Evolutionary conservation across 192 early-diverging fungal species (phyloP), one percentile per base, ranked within the genome.

Genomic region (Dissophora ornata): DNA sequence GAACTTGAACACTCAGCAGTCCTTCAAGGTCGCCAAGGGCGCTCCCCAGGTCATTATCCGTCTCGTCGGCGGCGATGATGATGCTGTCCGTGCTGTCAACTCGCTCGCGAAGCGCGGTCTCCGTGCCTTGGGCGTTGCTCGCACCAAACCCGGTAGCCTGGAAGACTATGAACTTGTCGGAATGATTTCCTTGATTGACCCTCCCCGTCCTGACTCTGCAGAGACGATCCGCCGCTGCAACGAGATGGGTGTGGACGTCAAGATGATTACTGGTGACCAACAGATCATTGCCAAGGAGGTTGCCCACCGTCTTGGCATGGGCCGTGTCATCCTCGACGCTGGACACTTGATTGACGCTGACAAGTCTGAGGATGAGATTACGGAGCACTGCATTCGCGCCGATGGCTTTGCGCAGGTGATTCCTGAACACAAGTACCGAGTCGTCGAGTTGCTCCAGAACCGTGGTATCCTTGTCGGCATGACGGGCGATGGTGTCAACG

Each of bases 181-280:
- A 60, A 91, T 96, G 91, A 94, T 97, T 49, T 92, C 96, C 32
- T 82, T 97, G 51, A 83, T 96, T 29, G 96, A 96, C 73, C 95
- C 95, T 40, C 95, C 95, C 48, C 90, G 94, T 34, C 90, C 91
- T 28, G 95, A 96, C 81, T 96, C 95, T 11, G 93, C 83, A 28
- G 82, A 89, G 62, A 98, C 96, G 15, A 96, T 98, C 60, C 68
- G 79, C 22, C 91, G 92, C 47, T 97, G 95, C 81, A 84, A 90
- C 61, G 79, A 82, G n/a, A 88, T 95, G 78, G 96, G 95, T 55
- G 91, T 98, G 12, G 87, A 91, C 49, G 93, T 97, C 69, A 98
- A 98, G 82, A 96, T 97, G 96, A 92, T 98, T 67, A 98, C 96
- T 34, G 96, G 96, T 69, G 96, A 98, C 80, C 96, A 96, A 82